Evolutionary conservation across 805 yeast species (phyloP).

Genomic region (Suhomyces kilbournensis): DNA sequence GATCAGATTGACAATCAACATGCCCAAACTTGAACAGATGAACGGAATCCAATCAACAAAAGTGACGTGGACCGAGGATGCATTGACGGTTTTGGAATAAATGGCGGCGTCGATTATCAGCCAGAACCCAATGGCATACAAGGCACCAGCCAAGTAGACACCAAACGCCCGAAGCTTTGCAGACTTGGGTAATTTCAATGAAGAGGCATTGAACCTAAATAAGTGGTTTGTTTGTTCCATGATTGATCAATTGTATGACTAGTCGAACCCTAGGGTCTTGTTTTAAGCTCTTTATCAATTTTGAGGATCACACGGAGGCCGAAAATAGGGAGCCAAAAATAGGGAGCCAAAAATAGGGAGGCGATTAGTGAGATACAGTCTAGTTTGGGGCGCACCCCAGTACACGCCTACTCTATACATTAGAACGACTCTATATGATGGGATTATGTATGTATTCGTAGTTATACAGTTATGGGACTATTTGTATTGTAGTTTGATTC

Average conservation of each 20-base stretch:
- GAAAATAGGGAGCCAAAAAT: too few species aligned
- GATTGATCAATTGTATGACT: neutral
- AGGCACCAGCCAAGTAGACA: slow-evolving; percentile 71
- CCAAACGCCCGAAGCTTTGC: slow-evolving; percentile 68
- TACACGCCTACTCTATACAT: too few species aligned
- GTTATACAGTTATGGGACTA: neutral
- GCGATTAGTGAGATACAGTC: neutral
- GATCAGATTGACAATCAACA: slow-evolving; percentile 74
- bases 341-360: neutral
- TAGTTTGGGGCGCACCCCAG: neutral
- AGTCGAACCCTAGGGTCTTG: too few species aligned
- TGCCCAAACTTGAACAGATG: slow-evolving; percentile 83
- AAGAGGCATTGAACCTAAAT: slow-evolving; percentile 56
- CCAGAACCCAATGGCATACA: slow-evolving; percentile 89
- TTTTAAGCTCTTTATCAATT: neutral
- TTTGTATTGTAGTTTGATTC: neutral
- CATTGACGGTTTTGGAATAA: slow-evolving; percentile 80
- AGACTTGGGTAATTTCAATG: slow-evolving; percentile 65
- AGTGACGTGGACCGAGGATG: slow-evolving; percentile 80
- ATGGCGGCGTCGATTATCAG: slow-evolving; percentile 83
- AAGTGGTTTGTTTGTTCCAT: slow-evolving; percentile 50
- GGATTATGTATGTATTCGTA: neutral
- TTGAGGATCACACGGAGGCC: neutral
- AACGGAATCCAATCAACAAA: slow-evolving; percentile 96
- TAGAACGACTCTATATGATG: neutral